phyloP scores from a whole-genome alignment of 371 early-diverging fungal genomes.

The Rhizopus stolonifer region DNA sequence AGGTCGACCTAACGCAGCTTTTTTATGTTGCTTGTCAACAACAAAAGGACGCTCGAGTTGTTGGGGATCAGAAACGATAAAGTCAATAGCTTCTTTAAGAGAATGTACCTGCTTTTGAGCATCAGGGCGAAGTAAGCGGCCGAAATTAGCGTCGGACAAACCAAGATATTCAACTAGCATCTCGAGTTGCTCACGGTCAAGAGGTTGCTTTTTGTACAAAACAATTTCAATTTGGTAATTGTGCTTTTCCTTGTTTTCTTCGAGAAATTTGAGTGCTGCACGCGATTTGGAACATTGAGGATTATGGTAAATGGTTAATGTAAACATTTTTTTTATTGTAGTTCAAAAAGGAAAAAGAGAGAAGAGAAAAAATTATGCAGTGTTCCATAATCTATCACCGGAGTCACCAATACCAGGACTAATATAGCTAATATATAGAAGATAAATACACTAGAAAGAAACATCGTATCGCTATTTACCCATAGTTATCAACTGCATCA shows the following conservation, averaged over 20 bases:
- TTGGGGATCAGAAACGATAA: conserved; percentile 38
- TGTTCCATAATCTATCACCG: conserved; percentile 74
- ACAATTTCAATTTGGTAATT: conserved; percentile 30
- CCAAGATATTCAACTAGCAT: conserved; percentile 33
- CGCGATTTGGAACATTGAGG: conserved; percentile 45
- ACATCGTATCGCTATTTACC: conserved; percentile 32
- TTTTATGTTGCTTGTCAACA: conserved; percentile 41
- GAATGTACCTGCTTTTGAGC: conserved; percentile 25
- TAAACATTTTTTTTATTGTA: conserved; percentile 3
- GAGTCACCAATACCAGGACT: conserved; percentile 78
- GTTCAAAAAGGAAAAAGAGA: background rate
- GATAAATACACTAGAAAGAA: conserved; percentile 1
- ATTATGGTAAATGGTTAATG: conserved; percentile 39
- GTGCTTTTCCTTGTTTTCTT: conserved; percentile 25
- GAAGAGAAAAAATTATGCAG: conserved; percentile 22
- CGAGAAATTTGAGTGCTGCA: conserved; percentile 24
- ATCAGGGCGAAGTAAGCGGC: conserved; percentile 32
- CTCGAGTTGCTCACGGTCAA: conserved; percentile 25
- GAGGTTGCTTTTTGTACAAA: conserved; percentile 32
- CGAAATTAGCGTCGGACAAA: conserved; percentile 23
- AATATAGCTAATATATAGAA: conserved; percentile 59
- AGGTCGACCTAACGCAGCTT: conserved; percentile 51
- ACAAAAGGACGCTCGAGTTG: conserved; percentile 50
- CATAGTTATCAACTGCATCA: conserved; percentile 59
- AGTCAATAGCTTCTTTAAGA: conserved; percentile 31